Percentiles rank a stretch among this genome's conserved stretches.
These are phyloP conservation scores for Leccinum disarticulatum DNA, from an alignment of 768 basidiomycete genomes.

Conservation along the genomic window DNA sequence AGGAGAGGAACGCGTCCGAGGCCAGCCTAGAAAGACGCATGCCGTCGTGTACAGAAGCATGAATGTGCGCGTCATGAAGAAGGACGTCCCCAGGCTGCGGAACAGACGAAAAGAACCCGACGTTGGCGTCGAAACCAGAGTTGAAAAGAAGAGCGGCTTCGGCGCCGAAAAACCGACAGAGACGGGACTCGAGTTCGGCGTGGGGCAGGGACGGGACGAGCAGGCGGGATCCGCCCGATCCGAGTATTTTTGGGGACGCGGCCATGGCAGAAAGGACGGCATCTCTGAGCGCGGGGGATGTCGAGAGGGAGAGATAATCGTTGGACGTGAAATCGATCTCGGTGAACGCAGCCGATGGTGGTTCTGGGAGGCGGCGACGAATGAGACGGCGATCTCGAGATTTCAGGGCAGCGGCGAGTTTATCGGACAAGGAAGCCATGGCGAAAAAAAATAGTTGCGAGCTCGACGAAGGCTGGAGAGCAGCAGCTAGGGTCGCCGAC, in stretches of 20 bases:
- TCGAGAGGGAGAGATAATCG: conserved; percentile 85
- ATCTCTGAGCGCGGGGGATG: conserved; percentile 53
- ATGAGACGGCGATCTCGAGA: conserved; percentile 69
- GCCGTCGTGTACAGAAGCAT: conserved; percentile 91
- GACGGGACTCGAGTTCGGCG: conserved; percentile 65
- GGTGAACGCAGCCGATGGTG: conserved; percentile 37
- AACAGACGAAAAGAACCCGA: conserved; percentile 77
- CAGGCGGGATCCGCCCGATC: conserved; percentile 85
- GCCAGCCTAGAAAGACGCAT: conserved; percentile 61
- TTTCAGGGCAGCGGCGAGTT: conserved; percentile 52
- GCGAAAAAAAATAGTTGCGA: not conserved
- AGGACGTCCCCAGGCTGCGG: conserved; percentile 78
- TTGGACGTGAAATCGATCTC: conserved; percentile 79
- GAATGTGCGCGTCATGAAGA: conserved; percentile 84
- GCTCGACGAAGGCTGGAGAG: not conserved
- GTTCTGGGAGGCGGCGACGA: conserved; percentile 66
- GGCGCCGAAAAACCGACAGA: conserved; percentile 60
- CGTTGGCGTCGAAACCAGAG: conserved; percentile 92
- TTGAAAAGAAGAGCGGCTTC: conserved; percentile 81
- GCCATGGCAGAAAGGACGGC: conserved; percentile 58
- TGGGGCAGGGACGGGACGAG: conserved; percentile 65
- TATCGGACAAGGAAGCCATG: conserved; percentile 35
- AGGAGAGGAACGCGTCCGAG: conserved; percentile 41
- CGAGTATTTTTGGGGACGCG: conserved; percentile 59
- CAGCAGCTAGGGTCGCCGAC: not conserved